Base-by-base conservation (phyloP, 1,284 basidiomycete species). In the Sanghuangporus weigelae region DNA sequence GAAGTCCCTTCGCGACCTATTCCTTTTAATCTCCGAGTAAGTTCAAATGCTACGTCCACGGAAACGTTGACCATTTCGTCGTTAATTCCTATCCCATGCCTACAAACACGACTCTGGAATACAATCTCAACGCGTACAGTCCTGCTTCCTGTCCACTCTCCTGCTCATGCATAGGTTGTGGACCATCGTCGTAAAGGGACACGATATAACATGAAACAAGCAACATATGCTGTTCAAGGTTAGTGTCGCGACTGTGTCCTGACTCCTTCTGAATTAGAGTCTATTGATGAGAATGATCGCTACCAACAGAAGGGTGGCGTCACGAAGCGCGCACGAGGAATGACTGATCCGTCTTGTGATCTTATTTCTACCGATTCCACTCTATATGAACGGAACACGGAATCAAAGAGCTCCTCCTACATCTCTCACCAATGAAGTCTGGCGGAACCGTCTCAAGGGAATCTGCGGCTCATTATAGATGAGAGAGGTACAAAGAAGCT, bases 351-450 rank as follows among this genome's bases (percentile, higher is more conserved):
- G 35, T 46, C 42, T 11, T 46, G 16, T 21, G 14, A 35, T 46
- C 12, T 49, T 21, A 19, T 31, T 36, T 26, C 58, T 16, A 14
- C 39, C 35, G n/a, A 23, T 23, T 51, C 31, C 21, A 44, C 19
- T 54, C 49, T 55, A 55, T 54, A 61, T 61, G 60, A 46, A 46
- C 60, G 60, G 60, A 55, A 61, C 51, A 46, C 60, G 60, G 60
- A 36, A 61, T 61, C 60, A 53, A 35, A 61, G 53, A 35, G 35
- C 46, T 21, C 60, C 51, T 19, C 38, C 21, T 44, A 23, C 26
- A 7, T 55, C 53, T 51, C 51, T 55, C 51, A 39, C 39, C 50
- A 61, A 61, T 48, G 44, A 55, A 35, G 12, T 38, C 53, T n/a
- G 39, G 21, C 60, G 60, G 60, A 55, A 38, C 60, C 60, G 60